Evolutionary conservation across 2,329 filamentous ascomycete species (phyloP).

Genomic region (Beauveria rudraprayagi): DNA sequence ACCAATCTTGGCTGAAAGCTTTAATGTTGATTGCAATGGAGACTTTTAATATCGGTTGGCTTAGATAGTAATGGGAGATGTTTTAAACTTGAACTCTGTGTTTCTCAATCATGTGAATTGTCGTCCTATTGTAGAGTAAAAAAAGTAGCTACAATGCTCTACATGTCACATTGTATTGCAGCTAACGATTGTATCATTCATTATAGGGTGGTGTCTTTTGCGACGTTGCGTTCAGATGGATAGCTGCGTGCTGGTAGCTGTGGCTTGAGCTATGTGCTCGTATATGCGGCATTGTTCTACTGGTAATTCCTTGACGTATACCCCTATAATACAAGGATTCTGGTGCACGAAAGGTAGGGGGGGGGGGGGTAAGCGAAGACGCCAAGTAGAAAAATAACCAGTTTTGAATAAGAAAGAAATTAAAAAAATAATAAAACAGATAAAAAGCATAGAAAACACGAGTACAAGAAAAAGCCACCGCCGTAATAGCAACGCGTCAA

Average conservation of each 20-base stretch:
- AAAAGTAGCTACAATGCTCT: background rate
- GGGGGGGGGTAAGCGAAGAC: too few relatives aligned
- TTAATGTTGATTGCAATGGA: too few relatives aligned
- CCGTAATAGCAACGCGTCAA: too few relatives aligned
- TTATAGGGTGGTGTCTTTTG: background rate
- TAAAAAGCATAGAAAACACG: too few relatives aligned
- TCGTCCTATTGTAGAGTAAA: too few relatives aligned
- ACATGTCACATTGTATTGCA: background rate
- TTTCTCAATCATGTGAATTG: too few relatives aligned
- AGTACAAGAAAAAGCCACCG: too few relatives aligned
- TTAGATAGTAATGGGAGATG: constrained; percentile 9
- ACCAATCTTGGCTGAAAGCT: background rate
- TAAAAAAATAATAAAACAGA: too few relatives aligned
- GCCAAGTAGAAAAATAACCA: too few relatives aligned
- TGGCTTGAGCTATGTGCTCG: background rate
- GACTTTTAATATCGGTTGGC: constrained; percentile 10
- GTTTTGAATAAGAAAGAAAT: too few relatives aligned
- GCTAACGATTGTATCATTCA: background rate
- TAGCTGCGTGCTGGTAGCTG: background rate
- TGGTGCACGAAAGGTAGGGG: background rate
- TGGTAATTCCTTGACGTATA: background rate
- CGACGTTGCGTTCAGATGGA: background rate
- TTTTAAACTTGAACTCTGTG: background rate
- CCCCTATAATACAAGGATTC: background rate
- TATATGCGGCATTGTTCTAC: background rate